Evolutionary conservation across 164 flowering plant genomes (phyloP).

Genomic region (Piper betle): DNA sequence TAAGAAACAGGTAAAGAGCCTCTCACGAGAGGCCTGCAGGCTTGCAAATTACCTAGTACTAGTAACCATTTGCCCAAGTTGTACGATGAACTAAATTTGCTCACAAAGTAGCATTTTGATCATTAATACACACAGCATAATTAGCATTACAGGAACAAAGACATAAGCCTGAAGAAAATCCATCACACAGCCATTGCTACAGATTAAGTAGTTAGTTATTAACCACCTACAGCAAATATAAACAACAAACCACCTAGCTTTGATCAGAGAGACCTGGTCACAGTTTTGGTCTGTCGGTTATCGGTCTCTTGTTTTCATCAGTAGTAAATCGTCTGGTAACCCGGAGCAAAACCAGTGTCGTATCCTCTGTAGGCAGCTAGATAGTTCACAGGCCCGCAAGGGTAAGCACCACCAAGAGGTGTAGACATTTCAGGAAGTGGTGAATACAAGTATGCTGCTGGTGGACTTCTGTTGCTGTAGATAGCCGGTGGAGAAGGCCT

Average conservation of each 20-base stretch:
- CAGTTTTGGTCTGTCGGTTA: slow-evolving; percentile 10
- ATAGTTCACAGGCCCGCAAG: slow-evolving; percentile 25
- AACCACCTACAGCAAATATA: slow-evolving; percentile 16
- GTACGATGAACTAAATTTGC: not conserved
- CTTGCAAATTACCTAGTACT: too few relatives aligned
- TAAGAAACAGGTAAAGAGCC: too few relatives aligned
- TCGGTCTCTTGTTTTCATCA: slow-evolving; percentile 17
- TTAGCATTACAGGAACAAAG: slow-evolving; percentile 30
- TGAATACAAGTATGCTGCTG: slow-evolving; percentile 44
- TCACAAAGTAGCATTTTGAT: not conserved
- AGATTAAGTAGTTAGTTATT: slow-evolving; percentile 22
- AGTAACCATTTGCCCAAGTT: too few relatives aligned
- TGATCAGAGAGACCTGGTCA: slow-evolving; percentile 10
- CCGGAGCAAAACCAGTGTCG: slow-evolving; percentile 22
- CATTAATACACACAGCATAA: slow-evolving; percentile 39
- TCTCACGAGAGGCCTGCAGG: too few relatives aligned
- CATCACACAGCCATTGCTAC: slow-evolving; percentile 33
- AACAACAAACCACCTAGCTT: slow-evolving; percentile 16
- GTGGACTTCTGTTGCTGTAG: slow-evolving; percentile 69
- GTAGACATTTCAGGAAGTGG: slow-evolving; percentile 36
- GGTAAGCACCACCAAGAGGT: slow-evolving; percentile 19
- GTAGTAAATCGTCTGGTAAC: slow-evolving; percentile 29
- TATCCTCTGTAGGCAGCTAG: slow-evolving; percentile 21
- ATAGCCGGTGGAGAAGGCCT: slow-evolving; percentile 38
- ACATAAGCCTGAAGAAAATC: slow-evolving; percentile 3